Percentiles rank a stretch among this genome's conserved stretches.
Evolutionary conservation across 352 stramenopile species (phyloP).

Genomic region (Phytopythium oedochilum): DNA sequence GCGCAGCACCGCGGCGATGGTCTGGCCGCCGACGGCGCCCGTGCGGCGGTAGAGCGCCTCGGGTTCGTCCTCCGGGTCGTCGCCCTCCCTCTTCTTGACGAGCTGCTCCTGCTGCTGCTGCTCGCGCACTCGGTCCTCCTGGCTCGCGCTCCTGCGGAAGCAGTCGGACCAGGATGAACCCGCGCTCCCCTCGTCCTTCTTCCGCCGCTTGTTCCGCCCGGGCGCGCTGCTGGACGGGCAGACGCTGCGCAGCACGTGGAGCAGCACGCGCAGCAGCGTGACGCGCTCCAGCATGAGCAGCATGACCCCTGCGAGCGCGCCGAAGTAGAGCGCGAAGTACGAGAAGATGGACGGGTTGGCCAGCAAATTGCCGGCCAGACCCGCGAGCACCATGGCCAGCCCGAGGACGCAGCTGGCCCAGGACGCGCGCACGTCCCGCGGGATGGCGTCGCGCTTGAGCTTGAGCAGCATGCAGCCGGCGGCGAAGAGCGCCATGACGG

Average conservation of each 20-base stretch:
- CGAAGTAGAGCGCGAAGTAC: slow-evolving; percentile 80
- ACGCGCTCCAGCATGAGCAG: slow-evolving; percentile 81
- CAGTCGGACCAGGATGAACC: background rate
- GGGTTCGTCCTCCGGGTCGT: slow-evolving; percentile 20
- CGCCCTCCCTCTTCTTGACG: slow-evolving; percentile 2
- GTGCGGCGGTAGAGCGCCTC: slow-evolving; percentile 26
- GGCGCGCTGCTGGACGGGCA: slow-evolving; percentile 38
- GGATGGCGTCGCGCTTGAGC: slow-evolving; percentile 88
- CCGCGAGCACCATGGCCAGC: slow-evolving; percentile 65
- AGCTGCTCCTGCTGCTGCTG: slow-evolving; percentile 1
- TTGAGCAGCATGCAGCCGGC: slow-evolving; percentile 91
- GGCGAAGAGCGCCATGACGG: slow-evolving; percentile 90
- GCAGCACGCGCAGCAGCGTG: slow-evolving; percentile 64
- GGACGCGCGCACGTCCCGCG: slow-evolving; percentile 77
- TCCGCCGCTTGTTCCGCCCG: background rate
- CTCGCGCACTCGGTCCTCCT: slow-evolving; percentile 3
- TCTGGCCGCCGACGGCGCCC: slow-evolving; percentile 59
- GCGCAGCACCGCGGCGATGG: slow-evolving; percentile 52
- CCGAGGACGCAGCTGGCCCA: slow-evolving; percentile 82
- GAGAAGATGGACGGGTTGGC: slow-evolving; percentile 72
- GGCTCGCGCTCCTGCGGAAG: background rate
- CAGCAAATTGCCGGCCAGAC: slow-evolving; percentile 59
- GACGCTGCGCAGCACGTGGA: slow-evolving; percentile 58
- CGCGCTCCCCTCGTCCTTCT: background rate
- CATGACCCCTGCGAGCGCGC: slow-evolving; percentile 64